These are phyloP conservation scores for Zancudomyces culisetae DNA, from an alignment of 371 early-diverging fungal genomes.

Conservation along the genomic window DNA sequence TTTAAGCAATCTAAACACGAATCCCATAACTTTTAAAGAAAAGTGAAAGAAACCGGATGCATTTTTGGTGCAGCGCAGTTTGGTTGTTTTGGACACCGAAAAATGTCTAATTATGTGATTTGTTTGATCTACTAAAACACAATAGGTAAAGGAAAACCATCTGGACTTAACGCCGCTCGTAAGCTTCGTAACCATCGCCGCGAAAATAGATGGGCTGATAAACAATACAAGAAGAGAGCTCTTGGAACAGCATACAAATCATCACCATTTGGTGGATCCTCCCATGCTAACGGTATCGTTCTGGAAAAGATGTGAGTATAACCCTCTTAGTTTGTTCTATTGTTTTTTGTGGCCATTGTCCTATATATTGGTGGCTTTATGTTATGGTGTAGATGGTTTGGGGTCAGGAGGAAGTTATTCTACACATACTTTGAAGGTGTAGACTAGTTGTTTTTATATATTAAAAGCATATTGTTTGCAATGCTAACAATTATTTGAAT, in stretches of 20 bases:
- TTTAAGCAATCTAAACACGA: no score
- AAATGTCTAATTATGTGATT: no score
- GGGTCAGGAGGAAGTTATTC: no score
- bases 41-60: no score
- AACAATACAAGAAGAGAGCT: slow-evolving; percentile 95
- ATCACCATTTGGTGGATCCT: slow-evolving; percentile 96
- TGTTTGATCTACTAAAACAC: no score
- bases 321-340: not conserved
- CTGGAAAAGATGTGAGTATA: slow-evolving; percentile 92
- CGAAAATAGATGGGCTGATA: slow-evolving; percentile 97
- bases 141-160: slow-evolving; percentile 79
- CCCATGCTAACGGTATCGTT: slow-evolving; percentile 99
- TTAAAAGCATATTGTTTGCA: not conserved
- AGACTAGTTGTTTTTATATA: not conserved
- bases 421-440: no score
- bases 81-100: no score
- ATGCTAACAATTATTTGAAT: no score
- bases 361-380: not conserved
- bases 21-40: no score
- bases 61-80: no score
- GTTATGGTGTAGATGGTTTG: not conserved
- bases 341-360: not conserved
- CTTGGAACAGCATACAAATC: slow-evolving; percentile 95
- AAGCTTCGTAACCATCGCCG: slow-evolving; percentile 94
- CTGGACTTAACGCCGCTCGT: slow-evolving; percentile 97